Percentiles rank a stretch among this genome's conserved stretches.
phyloP scores from a whole-genome alignment of 1,139 yeast species.

The Casaregolazyma suthepensis region DNA sequence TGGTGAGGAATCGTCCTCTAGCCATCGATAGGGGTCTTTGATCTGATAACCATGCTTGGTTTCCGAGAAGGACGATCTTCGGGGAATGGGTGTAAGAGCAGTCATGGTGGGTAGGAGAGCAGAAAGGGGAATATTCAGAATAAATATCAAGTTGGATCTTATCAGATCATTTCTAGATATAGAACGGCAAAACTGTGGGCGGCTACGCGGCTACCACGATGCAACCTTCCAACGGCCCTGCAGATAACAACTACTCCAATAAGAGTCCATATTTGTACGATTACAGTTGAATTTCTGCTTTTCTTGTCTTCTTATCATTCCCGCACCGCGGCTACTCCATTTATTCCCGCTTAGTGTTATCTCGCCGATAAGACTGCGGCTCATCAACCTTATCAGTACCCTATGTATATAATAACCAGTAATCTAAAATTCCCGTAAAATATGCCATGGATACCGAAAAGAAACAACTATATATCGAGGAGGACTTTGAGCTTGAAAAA shows the following conservation, averaged over 20 bases:
- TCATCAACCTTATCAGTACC: not conserved
- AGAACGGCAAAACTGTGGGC: not conserved
- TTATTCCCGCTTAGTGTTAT: not conserved
- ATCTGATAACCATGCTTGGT: not conserved
- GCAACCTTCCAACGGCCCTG: not conserved
- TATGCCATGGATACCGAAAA: not conserved
- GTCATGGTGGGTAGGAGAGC: not conserved
- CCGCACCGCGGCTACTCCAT: not conserved
- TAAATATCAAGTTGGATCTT: not conserved
- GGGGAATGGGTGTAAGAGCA: not conserved
- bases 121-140: not conserved
- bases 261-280: not conserved
- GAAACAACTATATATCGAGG: not conserved
- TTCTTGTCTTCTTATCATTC: not conserved
- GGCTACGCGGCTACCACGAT: not conserved
- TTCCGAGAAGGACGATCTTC: conserved; percentile 5
- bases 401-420: not conserved
- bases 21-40: conserved; percentile 9
- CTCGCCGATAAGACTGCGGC: not conserved
- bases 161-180: not conserved
- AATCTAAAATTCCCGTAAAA: not conserved
- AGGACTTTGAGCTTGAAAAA: not conserved
- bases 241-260: not conserved
- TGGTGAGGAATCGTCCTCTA: conserved; percentile 2
- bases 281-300: not conserved